Evolutionary conservation across 1,284 basidiomycete genomes (phyloP).

Genomic region (Ceratobasidium sp.): DNA sequence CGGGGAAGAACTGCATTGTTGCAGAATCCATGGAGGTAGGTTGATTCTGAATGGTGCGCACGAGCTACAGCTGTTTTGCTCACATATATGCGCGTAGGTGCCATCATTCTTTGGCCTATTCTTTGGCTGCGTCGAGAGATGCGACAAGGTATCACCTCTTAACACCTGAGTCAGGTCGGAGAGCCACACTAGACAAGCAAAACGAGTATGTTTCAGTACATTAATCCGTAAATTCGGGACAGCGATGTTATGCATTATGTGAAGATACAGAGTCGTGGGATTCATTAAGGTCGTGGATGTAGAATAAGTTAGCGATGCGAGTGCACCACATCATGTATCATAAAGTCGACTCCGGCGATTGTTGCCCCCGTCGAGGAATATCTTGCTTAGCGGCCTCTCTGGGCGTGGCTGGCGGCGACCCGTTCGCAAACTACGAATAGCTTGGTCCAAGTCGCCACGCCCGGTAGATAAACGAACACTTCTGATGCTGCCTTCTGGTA

Average conservation of each 20-base stretch:
- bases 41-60: conserved; percentile 41
- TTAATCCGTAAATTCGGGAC: neutral
- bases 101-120: conserved; percentile 74
- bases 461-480: conserved; percentile 66
- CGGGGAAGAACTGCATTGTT: conserved; percentile 80
- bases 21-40: conserved; percentile 75
- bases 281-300: neutral
- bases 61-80: conserved; percentile 13
- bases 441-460: conserved; percentile 83
- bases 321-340: conserved; percentile 4
- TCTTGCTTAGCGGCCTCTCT: conserved; percentile 72
- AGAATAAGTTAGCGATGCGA: conserved; percentile 19
- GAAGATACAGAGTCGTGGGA: neutral
- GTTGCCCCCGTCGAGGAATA: conserved; percentile 76
- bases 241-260: neutral
- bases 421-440: conserved; percentile 82
- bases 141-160: conserved; percentile 62
- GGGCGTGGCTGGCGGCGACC: conserved; percentile 71
- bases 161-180: conserved; percentile 44
- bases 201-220: neutral
- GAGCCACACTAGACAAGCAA: neutral
- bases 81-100: conserved; percentile 61
- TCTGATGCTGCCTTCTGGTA: conserved; percentile 53
- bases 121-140: conserved; percentile 69
- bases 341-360: conserved; percentile 35